Percentiles rank a stretch among this genome's conserved stretches.
phyloP scores from a whole-genome alignment of 1,139 yeast genomes.

The Candida sp. region DNA sequence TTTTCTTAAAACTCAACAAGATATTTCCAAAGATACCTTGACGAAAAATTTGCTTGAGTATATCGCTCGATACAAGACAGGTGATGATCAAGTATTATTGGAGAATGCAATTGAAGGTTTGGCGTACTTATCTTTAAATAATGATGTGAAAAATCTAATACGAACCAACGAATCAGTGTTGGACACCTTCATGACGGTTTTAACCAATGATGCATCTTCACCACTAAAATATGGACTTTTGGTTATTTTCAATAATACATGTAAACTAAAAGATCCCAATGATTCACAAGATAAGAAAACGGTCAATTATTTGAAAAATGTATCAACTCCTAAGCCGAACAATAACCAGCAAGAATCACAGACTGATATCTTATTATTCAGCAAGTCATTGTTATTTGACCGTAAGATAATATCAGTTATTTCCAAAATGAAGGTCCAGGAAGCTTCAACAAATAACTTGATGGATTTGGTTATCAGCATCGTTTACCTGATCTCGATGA shows the following conservation, averaged over 20 bases:
- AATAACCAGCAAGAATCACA: conserved; percentile 20
- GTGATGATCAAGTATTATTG: conserved; percentile 7
- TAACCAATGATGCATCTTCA: conserved; percentile 10
- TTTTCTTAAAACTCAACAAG: conserved; percentile 24
- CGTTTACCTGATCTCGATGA: conserved; percentile 22
- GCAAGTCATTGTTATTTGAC: conserved; percentile 21
- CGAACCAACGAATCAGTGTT: conserved; percentile 31
- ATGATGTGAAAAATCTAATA: conserved; percentile 23
- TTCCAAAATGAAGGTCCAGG: conserved; percentile 21
- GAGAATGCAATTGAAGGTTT: conserved; percentile 40
- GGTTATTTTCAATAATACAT: conserved; percentile 32
- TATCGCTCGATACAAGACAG: conserved; percentile 9
- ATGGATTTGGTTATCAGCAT: conserved; percentile 18
- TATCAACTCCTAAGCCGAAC: conserved; percentile 24
- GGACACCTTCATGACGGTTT: conserved; percentile 14
- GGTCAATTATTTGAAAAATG: conserved; percentile 28
- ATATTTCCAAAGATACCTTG: conserved; percentile 17
- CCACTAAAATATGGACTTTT: conserved; percentile 33
- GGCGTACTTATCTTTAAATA: conserved; percentile 43
- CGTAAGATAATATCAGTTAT: conserved; percentile 23
- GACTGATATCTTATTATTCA: conserved; percentile 27
- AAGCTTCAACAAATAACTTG: conserved; percentile 10
- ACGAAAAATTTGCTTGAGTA: conserved; percentile 16
- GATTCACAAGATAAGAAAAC: conserved; percentile 12
- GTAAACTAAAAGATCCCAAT: conserved; percentile 22